Evolutionary conservation across 202 grass and related monocot genomes (phyloP), one percentile per base, ranked within the genome.

Genomic region (Carex arenaria): DNA sequence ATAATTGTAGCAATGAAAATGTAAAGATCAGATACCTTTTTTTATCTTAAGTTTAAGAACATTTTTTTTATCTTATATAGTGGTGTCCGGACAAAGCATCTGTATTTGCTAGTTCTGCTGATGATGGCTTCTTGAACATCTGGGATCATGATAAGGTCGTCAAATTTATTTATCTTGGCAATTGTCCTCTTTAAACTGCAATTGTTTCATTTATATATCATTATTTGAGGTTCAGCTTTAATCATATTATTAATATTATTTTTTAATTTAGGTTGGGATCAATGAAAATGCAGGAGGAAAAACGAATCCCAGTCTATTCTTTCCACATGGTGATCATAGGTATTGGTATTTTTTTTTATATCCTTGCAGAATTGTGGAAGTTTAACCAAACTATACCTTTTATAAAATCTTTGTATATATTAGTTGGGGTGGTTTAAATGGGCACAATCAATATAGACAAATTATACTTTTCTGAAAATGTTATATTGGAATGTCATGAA

Each of bases 61-160:
- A 78, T 79, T 60, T 65, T 10, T 56, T 59, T 76, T 66, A 51
- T 19, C 4, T 65, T 31, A 76, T 90, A 9, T 86, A 99, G 96
- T 99, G 96, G 96, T 99, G 89, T 80, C 96, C 93, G 67, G 91
- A 95, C 83, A 98, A 75, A 85, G 85, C 93, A 89, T 95, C 96
- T 90, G 91, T 95, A 64, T 98, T 98, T 86, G 91, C 87, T 89
- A 95, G 96, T 87, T 72, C 93, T 67, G 91, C 88, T 0, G 93
- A 98, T 79, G 96, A 98, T 88, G 91, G 91, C 52, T 88, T 94
- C 68, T 82, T 98, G 64, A 95, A 93, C 12, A 85, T 98, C 38
- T 95, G 96, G 93, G 96, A 95, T 77, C 83, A 95, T 85, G 88
- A 95, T 36, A 93, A 95, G 91, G 93, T 99, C 89, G 19, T 18